These are phyloP conservation scores for Amylocystis lapponica DNA, from an alignment of 768 basidiomycete genomes.

Conservation along the genomic window DNA sequence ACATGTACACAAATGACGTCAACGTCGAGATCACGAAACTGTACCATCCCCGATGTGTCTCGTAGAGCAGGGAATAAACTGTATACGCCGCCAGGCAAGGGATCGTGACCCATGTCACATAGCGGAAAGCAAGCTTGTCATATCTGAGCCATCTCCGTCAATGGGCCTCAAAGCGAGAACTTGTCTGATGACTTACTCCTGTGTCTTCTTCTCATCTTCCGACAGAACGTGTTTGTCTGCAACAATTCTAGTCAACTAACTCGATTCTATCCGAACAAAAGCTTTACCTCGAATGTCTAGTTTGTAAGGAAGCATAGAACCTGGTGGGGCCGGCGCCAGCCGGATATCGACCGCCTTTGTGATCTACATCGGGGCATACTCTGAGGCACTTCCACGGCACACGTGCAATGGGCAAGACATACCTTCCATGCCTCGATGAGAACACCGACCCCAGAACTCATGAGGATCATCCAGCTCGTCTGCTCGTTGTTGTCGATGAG, in stretches of 20 bases:
- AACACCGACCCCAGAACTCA: constrained; percentile 78
- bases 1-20: constrained; percentile 92
- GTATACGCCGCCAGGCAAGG: constrained; percentile 76
- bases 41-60: constrained; percentile 92
- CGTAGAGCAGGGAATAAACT: constrained; percentile 73
- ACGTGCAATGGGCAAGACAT: constrained; percentile 3
- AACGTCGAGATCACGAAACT: constrained; percentile 91
- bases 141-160: constrained; percentile 47
- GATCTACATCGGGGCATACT: no score
- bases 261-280: constrained; percentile 8
- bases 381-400: no score
- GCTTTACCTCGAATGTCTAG: constrained; percentile 72
- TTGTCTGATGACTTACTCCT: constrained; percentile 57
- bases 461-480: constrained; percentile 96
- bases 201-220: constrained; percentile 96
- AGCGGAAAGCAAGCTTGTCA: constrained; percentile 90
- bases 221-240: constrained; percentile 91
- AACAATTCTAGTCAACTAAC: constrained; percentile 8
- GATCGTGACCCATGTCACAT: constrained; percentile 86
- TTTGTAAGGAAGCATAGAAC: constrained; percentile 70
- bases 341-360: constrained; percentile 88
- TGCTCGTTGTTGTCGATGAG: constrained; percentile 93
- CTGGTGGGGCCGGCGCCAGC: constrained; percentile 53
- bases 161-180: background rate
- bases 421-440: constrained; percentile 95